Evolutionary conservation across 139 green algal species (phyloP), one percentile per base, ranked within the genome.

Genomic region (Edaphochlamys debaryana): DNA sequence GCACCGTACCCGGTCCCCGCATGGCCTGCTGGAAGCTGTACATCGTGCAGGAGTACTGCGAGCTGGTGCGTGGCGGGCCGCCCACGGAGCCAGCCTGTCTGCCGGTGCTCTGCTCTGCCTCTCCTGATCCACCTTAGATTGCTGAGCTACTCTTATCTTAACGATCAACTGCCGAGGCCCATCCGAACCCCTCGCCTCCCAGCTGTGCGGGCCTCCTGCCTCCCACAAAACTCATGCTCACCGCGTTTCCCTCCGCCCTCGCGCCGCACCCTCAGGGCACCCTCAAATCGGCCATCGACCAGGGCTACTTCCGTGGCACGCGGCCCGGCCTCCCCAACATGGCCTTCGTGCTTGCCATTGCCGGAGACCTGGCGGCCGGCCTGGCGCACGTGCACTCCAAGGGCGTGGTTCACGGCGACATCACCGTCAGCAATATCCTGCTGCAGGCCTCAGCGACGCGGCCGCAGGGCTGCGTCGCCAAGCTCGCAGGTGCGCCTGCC

Each of bases 41-140:
- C 48, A 83, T 83, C 45, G 77, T 83, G 42, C 77, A 83, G 64
- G 77, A 83, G 45, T 83, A 54, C 63, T 83, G 77, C 45, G 77
- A 83, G 19, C 58, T 81, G 75, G 75, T 81, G 38, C 6, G 70
- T 45, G 17, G 69, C 29, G 3, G 36, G 9, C 20, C 29, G 50
- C 50, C n/a, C n/a, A n/a, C n/a, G n/a, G n/a, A n/a, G n/a, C n/a
- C n/a, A n/a, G n/a, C n/a, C n/a, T n/a, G n/a, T n/a, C n/a, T n/a
- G n/a, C n/a, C n/a, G n/a, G n/a, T n/a, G n/a, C n/a, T n/a, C n/a
- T n/a, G n/a, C n/a, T n/a, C n/a, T n/a, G n/a, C n/a, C n/a, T n/a
- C n/a, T n/a, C n/a, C n/a, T n/a, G n/a, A n/a, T n/a, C n/a, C n/a
- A n/a, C n/a, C n/a, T n/a, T n/a, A n/a, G n/a, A n/a, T n/a, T n/a